Conservation (phyloP, 345 rosid species). For the Linum lewisii region DNA sequence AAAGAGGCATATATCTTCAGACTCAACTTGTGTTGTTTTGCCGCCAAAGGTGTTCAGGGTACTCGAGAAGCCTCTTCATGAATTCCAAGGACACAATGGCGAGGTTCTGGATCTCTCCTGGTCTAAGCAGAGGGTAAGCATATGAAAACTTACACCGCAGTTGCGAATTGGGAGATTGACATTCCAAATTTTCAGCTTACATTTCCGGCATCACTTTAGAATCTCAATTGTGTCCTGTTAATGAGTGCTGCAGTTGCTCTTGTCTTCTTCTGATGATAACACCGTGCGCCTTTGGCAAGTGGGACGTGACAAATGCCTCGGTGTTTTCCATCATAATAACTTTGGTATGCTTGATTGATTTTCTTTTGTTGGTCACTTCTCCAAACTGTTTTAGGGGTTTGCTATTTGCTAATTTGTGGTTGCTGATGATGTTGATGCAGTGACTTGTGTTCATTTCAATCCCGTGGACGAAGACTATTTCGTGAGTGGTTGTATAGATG, state of each 20-base stretch:
- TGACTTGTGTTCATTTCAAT: constrained; percentile 55
- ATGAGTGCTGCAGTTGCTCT: constrained; percentile 16
- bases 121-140: constrained; percentile 66
- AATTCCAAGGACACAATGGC: constrained; percentile 51
- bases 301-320: constrained; percentile 18
- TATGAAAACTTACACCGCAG: too few species aligned
- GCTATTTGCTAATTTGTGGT: constrained; percentile 9
- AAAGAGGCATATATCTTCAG: constrained; percentile 40
- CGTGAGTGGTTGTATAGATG: constrained; percentile 60
- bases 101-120: constrained; percentile 76
- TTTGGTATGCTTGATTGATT: constrained; percentile 15
- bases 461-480: constrained; percentile 53
- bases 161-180: too few species aligned
- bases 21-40: constrained; percentile 49
- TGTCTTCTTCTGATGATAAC: constrained; percentile 22
- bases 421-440: constrained; percentile 24
- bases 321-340: constrained; percentile 22
- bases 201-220: neutral
- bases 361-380: neutral
- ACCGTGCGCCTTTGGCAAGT: constrained; percentile 28
- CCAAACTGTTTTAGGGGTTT: neutral
- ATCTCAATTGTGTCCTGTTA: constrained; percentile 3
- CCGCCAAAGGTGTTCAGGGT: constrained; percentile 53
- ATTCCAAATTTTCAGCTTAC: neutral
- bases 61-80: constrained; percentile 56